Conservation (phyloP, 768 basidiomycete species). For the Mycena floridula region DNA sequence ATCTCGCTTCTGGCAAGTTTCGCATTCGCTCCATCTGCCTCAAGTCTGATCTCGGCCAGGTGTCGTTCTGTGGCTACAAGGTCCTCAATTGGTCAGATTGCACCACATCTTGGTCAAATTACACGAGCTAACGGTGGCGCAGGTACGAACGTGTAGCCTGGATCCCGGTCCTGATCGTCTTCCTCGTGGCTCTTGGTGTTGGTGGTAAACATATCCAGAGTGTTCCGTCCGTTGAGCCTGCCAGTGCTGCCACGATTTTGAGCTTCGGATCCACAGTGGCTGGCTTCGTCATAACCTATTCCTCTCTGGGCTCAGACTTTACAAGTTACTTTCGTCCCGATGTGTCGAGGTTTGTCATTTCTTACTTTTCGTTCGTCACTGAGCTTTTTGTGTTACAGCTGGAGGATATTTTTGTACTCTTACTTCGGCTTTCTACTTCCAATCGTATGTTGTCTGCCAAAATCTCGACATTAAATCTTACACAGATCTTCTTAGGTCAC, state of each 20-base stretch:
- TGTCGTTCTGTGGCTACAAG: conserved; percentile 53
- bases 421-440: conserved; percentile 48
- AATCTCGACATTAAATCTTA: background rate
- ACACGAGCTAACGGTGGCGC: too few relatives aligned
- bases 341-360: conserved; percentile 33
- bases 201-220: conserved; percentile 43
- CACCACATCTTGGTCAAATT: background rate
- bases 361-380: background rate
- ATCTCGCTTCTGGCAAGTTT: conserved; percentile 40
- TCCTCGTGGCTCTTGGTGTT: conserved; percentile 45
- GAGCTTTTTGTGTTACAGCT: conserved; percentile 17
- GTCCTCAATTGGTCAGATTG: conserved; percentile 39
- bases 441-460: conserved; percentile 12
- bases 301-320: conserved; percentile 46
- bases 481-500: conserved; percentile 21
- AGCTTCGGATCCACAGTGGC: conserved; percentile 46
- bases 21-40: background rate
- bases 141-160: conserved; percentile 54
- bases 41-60: conserved; percentile 18
- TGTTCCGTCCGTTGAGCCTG: conserved; percentile 27
- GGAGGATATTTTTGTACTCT: conserved; percentile 43
- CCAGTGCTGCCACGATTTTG: conserved; percentile 34
- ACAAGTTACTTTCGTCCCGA: conserved; percentile 43
- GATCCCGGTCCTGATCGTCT: conserved; percentile 52
- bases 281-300: conserved; percentile 47